Conservation (phyloP, 768 basidiomycete genomes). For the Artomyces pyxidatus region DNA sequence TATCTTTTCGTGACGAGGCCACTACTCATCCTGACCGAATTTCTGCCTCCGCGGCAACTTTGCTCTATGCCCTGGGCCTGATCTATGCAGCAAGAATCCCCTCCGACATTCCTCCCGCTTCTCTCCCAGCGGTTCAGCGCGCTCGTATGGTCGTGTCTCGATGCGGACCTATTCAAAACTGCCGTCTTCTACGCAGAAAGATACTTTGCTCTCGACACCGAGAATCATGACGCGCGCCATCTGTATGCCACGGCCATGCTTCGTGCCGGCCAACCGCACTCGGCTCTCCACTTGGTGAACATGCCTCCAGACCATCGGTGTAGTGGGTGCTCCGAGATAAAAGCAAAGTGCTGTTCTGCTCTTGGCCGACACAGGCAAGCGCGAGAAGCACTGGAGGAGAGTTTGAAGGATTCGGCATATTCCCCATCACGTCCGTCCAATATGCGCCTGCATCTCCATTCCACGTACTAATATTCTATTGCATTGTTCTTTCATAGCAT, state of each 20-base stretch:
- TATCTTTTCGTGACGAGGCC: background rate
- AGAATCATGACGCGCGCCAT: constrained; percentile 76
- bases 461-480: constrained; percentile 8
- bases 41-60: background rate
- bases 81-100: constrained; percentile 51
- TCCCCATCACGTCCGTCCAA: constrained; percentile 48
- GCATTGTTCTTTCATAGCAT: constrained; percentile 31
- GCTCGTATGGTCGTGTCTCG: constrained; percentile 79
- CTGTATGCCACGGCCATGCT: constrained; percentile 76
- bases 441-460: background rate
- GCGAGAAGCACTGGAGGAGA: constrained; percentile 58
- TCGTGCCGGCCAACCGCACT: constrained; percentile 60
- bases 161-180: constrained; percentile 67
- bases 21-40: background rate
- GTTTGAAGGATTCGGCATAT: constrained; percentile 44
- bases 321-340: constrained; percentile 71
- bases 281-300: constrained; percentile 66
- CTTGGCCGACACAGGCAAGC: constrained; percentile 76
- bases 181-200: constrained; percentile 89
- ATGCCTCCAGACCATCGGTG: constrained; percentile 53
- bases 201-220: constrained; percentile 62
- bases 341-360: constrained; percentile 63
- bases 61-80: constrained; percentile 24
- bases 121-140: constrained; percentile 63
- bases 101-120: constrained; percentile 41